Evolutionary conservation across 345 rosid genomes (phyloP).

Genomic region (Turritis glabra): DNA sequence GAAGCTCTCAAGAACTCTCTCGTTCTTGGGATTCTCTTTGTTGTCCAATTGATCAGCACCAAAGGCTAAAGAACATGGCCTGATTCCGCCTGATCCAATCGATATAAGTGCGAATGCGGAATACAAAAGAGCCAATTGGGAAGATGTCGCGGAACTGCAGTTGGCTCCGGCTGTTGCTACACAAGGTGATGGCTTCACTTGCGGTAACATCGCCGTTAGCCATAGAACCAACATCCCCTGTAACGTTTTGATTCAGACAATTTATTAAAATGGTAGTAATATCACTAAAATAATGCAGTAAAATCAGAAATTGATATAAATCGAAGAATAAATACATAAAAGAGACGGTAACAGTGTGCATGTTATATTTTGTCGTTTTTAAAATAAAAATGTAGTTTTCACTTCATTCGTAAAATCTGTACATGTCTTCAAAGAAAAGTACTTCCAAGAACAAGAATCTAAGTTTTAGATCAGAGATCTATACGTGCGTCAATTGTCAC

Average conservation of each 20-base stretch:
- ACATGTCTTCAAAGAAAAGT: neutral
- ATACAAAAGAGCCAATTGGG: constrained; percentile 50
- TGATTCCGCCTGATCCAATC: constrained; percentile 74
- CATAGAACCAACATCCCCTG: constrained; percentile 80
- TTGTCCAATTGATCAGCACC: constrained; percentile 67
- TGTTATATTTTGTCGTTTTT: neutral
- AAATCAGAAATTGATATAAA: neutral
- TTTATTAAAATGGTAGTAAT: neutral
- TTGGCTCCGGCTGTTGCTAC: constrained; percentile 14
- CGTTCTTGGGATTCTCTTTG: constrained; percentile 52
- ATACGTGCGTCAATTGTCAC: constrained; percentile 22
- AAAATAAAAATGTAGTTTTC: neutral
- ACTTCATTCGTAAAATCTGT: neutral
- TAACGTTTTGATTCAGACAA: neutral
- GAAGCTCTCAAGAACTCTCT: constrained; percentile 60
- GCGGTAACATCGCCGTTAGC: constrained; percentile 67
- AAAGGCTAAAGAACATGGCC: constrained; percentile 78
- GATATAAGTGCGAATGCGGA: constrained; percentile 55
- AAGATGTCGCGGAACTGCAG: constrained; percentile 49
- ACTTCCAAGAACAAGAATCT: constrained; percentile 35
- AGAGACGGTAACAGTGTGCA: neutral
- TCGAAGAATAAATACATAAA: neutral
- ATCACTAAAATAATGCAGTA: neutral
- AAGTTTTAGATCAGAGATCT: constrained; percentile 5
- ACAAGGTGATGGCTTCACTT: constrained; percentile 58